Conservation (phyloP, 148 eudicot genomes). For the Vaccinium darrowii region DNA sequence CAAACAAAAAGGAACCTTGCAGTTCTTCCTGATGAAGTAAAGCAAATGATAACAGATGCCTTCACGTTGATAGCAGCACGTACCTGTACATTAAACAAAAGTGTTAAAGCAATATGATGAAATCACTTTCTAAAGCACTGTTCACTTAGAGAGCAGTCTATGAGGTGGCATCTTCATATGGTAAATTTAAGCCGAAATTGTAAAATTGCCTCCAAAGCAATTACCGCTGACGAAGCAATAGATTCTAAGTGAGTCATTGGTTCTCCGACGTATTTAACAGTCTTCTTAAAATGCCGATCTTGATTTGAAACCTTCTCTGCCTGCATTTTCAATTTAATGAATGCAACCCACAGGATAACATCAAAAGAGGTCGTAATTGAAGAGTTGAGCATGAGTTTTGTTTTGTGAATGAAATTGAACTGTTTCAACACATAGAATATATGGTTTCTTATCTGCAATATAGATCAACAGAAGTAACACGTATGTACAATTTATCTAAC, state of each 20-base stretch:
- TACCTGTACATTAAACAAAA: slow-evolving; percentile 43
- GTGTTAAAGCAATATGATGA: neutral
- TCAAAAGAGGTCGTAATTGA: neutral
- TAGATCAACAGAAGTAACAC: neutral
- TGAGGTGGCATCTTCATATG: slow-evolving; percentile 1
- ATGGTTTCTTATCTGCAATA: neutral
- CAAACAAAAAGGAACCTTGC: slow-evolving; percentile 52
- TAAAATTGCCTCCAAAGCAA: neutral
- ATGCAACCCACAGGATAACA: neutral
- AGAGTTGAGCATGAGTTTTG: neutral
- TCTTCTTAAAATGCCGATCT: slow-evolving; percentile 63
- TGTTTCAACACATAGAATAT: neutral
- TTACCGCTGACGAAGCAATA: slow-evolving; percentile 83
- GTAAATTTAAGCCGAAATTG: neutral
- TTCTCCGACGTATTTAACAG: slow-evolving; percentile 64
- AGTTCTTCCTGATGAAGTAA: slow-evolving; percentile 95
- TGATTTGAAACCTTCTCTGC: slow-evolving; percentile 81
- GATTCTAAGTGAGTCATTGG: slow-evolving; percentile 82
- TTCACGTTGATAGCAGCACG: slow-evolving; percentile 95
- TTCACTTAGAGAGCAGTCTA: neutral
- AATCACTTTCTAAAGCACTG: neutral
- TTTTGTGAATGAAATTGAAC: neutral
- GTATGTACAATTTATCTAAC: neutral
- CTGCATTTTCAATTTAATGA: slow-evolving; percentile 35
- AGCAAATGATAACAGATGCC: slow-evolving; percentile 94